Base-by-base conservation (phyloP, 23 red algal species). In the Gracilariopsis chorda region DNA sequence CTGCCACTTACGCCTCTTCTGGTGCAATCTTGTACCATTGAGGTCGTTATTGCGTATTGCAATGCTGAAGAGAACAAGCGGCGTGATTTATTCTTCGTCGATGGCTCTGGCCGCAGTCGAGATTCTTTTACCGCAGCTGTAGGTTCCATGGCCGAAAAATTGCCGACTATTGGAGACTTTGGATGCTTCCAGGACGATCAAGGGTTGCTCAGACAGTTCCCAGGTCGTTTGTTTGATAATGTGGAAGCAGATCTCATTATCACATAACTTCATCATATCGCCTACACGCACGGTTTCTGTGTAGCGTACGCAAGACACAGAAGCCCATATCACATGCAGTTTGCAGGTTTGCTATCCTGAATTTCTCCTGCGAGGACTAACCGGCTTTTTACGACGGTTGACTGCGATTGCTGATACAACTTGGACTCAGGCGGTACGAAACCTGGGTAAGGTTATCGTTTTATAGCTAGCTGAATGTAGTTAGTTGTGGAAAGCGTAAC, bases 61-160 rank as follows among this genome's bases (percentile, higher is more conserved):
- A 25, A 73, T 9, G 67, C 67, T 6, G 67, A 73, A 73, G 67
- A 73, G 67, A 37, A 20, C 23, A 73, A 73, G 42, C 67, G 47
- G 23, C 67, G 67, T 4, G 67, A 73, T 45, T 42, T 73, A 23
- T 24, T 45, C 28, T 73, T 73, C 17, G 40, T n/a, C 8, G 1
- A 73, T 23, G 67, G 37, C 3, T n/a, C n/a, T n/a, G n/a, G n/a
- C n/a, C n/a, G 3, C 39, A 73, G 10, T 4, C 42, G 67, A 23
- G 40, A 73, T 73, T 23, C 10, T 33, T 73, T 27, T 42, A 73
- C 47, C 17, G 67, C 42, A 11, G 67, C 67, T 23, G 67, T 73
- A 20, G 39, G 67, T 23, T 24, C 47, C 1, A 73, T 73, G 67
- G 47, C 47, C 47, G 67, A 73, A 23, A 73, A 25, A 23, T 45